These are phyloP conservation scores for Conringia planisiliqua DNA, from an alignment of 345 rosid species.

Conservation along the genomic window DNA sequence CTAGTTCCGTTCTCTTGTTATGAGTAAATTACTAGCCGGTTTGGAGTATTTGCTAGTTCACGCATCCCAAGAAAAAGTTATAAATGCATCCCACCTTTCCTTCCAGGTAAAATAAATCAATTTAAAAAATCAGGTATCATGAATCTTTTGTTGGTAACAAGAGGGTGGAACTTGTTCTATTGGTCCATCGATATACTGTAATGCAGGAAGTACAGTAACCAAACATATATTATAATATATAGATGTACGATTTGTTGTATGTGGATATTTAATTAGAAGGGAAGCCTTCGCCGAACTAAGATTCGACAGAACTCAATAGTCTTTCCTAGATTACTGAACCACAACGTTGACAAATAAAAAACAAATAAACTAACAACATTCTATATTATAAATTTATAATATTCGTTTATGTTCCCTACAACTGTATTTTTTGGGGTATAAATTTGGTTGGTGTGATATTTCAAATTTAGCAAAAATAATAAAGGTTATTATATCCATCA, in stretches of 20 bases:
- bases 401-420: background rate
- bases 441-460: background rate
- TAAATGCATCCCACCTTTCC: background rate
- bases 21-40: too few relatives aligned
- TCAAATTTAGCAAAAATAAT: background rate
- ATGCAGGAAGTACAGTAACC: background rate
- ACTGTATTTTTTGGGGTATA: background rate
- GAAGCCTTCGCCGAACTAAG: background rate
- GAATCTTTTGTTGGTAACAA: background rate
- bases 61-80: background rate
- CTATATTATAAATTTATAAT: background rate
- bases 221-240: background rate
- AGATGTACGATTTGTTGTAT: background rate
- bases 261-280: background rate
- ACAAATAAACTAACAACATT: too few relatives aligned
- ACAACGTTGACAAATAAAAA: background rate
- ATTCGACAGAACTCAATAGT: conserved; percentile 12
- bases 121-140: background rate
- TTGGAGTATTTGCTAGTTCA: background rate
- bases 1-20: too few relatives aligned
- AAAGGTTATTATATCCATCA: too few relatives aligned
- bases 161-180: background rate
- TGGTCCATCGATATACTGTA: conserved; percentile 15
- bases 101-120: background rate
- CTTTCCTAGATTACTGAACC: background rate